Percentiles rank a stretch among this genome's conserved stretches.
Conservation (phyloP, 768 basidiomycete genomes). For the Tremella yokohamensis region DNA sequence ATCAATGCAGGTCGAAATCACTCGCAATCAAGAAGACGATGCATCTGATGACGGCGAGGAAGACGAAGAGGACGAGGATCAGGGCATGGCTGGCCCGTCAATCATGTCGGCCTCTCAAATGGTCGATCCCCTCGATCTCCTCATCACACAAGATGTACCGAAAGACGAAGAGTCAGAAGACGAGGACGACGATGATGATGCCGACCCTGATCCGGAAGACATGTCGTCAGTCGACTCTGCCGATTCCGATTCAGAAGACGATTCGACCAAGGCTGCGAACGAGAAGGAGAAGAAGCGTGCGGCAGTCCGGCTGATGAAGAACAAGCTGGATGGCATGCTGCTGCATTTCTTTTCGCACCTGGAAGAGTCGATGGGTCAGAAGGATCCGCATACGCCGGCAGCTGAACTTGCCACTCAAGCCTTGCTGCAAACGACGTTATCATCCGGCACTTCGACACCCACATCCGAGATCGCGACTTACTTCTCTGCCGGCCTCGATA, state of each 20-base stretch:
- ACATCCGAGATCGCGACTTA: constrained; percentile 31
- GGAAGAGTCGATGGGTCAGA: constrained; percentile 52
- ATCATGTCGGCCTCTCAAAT: constrained; percentile 57
- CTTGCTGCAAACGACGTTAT: constrained; percentile 17
- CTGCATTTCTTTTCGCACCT: constrained; percentile 83
- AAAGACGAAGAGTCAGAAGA: constrained; percentile 52
- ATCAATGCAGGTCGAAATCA: constrained; percentile 72
- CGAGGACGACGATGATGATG: constrained; percentile 68
- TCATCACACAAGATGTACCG: constrained; percentile 42
- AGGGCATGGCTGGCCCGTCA: constrained; percentile 11
- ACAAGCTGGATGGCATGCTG: constrained; percentile 85
- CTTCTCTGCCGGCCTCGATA: constrained; percentile 12
- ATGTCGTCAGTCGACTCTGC: constrained; percentile 38
- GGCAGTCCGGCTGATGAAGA: constrained; percentile 69
- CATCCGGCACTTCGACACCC: constrained; percentile 35
- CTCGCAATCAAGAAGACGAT: constrained; percentile 84
- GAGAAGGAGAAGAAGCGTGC: constrained; percentile 33
- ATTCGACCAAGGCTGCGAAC: constrained; percentile 25
- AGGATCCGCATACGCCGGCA: constrained; percentile 17
- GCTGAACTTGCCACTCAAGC: constrained; percentile 34
- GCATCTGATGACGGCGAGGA: constrained; percentile 43
- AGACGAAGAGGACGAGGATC: constrained; percentile 24
- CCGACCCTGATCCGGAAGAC: constrained; percentile 53
- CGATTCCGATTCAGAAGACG: constrained; percentile 34
- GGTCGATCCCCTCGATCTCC: constrained; percentile 73